Conservation (phyloP, 2,329 filamentous ascomycete species). For the Colletotrichum godetiae region DNA sequence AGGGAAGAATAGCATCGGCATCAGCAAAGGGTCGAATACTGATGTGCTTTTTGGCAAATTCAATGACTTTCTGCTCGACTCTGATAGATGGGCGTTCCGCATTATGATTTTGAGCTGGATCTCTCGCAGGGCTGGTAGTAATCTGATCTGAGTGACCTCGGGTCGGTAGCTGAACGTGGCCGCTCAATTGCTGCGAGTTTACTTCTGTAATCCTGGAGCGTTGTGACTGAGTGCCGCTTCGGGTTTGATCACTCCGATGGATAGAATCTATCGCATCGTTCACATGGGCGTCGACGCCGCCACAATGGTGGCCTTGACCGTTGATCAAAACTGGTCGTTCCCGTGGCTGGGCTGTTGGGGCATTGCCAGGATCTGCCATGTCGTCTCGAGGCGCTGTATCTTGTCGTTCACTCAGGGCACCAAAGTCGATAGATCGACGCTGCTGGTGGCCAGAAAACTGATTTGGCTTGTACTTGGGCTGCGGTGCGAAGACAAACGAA, state of each 20-base stretch:
- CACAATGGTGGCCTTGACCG: not conserved
- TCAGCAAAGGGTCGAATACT: conserved; percentile 13
- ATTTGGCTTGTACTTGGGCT: conserved; percentile 6
- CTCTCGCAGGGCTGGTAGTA: not conserved
- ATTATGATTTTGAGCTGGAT: not conserved
- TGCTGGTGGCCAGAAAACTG: conserved; percentile 27
- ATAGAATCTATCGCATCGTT: not conserved
- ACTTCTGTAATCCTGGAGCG: not conserved
- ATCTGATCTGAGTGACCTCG: not conserved
- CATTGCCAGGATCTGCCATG: not conserved
- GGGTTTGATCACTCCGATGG: not conserved
- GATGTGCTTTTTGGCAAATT: not conserved
- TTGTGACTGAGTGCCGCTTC: not conserved
- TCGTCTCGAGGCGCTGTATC: not conserved
- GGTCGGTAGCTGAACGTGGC: not conserved
- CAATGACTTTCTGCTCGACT: not conserved
- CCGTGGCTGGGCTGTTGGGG: not conserved
- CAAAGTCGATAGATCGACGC: not conserved
- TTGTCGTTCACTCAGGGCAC: not conserved
- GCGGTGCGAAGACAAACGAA: conserved; percentile 2
- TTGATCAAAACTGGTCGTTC: not conserved
- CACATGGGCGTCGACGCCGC: not conserved
- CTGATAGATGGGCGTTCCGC: not conserved
- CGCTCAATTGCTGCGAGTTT: not conserved
- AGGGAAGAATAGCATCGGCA: conserved; percentile 3